phyloP scores from a whole-genome alignment of 164 flowering plant genomes.

The Magnolia changhungtana region DNA sequence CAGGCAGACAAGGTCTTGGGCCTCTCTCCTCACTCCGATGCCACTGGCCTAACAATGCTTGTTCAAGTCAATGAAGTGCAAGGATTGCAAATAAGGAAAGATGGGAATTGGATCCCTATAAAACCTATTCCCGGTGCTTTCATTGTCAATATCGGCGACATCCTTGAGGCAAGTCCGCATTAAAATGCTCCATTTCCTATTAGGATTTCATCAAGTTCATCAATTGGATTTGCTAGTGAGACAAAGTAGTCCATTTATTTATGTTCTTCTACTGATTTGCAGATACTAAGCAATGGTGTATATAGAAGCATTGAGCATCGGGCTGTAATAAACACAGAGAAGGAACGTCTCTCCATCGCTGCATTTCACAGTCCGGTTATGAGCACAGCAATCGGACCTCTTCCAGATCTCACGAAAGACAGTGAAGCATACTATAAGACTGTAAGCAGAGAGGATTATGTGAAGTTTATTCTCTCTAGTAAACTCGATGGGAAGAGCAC shows the following conservation, averaged over 20 bases:
- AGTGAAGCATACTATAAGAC: constrained; percentile 20
- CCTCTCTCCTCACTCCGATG: constrained; percentile 53
- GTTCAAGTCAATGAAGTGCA: constrained; percentile 39
- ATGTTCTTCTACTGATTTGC: constrained; percentile 8
- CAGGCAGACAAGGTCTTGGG: constrained; percentile 39
- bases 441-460: constrained; percentile 17
- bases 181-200: neutral
- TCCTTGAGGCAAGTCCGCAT: constrained; percentile 36
- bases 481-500: constrained; percentile 24
- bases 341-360: constrained; percentile 48
- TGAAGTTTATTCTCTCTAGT: constrained; percentile 7
- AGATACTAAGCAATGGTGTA: constrained; percentile 52
- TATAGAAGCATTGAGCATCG: constrained; percentile 56
- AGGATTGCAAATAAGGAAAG: constrained; percentile 48
- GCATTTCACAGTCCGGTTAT: constrained; percentile 34
- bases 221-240: neutral
- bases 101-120: constrained; percentile 43
- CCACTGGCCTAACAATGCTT: constrained; percentile 35
- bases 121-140: constrained; percentile 37
- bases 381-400: constrained; percentile 25
- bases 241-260: neutral
- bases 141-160: constrained; percentile 45
- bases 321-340: constrained; percentile 36
- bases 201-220: too few relatives aligned
- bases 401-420: constrained; percentile 25